Evolutionary conservation across 1,284 basidiomycete genomes (phyloP).

Genomic region (Agroathelia rolfsii): DNA sequence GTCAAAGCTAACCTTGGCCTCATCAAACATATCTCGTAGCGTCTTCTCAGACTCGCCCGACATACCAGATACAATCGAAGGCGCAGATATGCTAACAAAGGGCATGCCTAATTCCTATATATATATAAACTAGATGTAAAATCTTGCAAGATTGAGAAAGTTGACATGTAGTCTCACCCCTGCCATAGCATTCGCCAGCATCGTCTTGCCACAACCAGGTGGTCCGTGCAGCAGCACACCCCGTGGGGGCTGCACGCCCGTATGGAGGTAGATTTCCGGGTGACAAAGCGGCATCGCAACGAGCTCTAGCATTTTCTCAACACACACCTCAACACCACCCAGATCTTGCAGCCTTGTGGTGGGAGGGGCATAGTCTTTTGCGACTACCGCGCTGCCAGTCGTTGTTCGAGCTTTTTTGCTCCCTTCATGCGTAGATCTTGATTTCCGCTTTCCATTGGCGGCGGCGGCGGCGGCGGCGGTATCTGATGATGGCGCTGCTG

Average conservation of each 20-base stretch:
- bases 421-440: too few species aligned
- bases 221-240: constrained; percentile 95
- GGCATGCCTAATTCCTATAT: constrained; percentile 91
- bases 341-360: constrained; percentile 71
- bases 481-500: too few species aligned
- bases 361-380: constrained; percentile 61
- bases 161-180: constrained; percentile 62
- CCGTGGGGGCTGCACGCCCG: constrained; percentile 85
- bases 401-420: too few species aligned
- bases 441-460: too few species aligned
- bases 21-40: constrained; percentile 90
- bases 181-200: constrained; percentile 87
- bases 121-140: constrained; percentile 8
- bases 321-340: constrained; percentile 77
- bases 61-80: constrained; percentile 94
- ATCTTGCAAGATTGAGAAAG: not conserved
- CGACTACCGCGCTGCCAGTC: constrained; percentile 19
- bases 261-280: constrained; percentile 91
- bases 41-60: constrained; percentile 97
- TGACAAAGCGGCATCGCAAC: constrained; percentile 93
- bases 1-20: constrained; percentile 63
- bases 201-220: constrained; percentile 93
- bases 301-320: constrained; percentile 91
- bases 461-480: too few species aligned
- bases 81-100: constrained; percentile 90